Percentiles rank a stretch among this genome's conserved stretches.
phyloP scores from a whole-genome alignment of 1,284 basidiomycete species.

The Cutaneotrichosporon cavernicola region DNA sequence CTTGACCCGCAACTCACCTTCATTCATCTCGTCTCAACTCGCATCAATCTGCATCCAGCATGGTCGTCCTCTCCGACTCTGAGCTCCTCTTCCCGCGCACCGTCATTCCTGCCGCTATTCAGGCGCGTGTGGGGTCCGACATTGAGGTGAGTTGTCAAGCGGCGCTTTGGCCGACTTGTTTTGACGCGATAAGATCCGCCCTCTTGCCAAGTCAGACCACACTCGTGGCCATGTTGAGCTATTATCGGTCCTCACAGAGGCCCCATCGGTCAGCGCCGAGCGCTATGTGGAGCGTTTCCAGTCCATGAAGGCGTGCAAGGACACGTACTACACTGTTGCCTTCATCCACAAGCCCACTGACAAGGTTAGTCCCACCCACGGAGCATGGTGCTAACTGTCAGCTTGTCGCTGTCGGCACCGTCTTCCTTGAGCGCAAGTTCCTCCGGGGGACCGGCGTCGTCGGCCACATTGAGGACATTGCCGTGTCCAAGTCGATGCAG shows the following conservation, averaged over 20 bases:
- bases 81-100: constrained; percentile 41
- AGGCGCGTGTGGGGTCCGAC: constrained; percentile 33
- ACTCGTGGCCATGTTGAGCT: constrained; percentile 76
- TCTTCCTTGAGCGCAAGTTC: constrained; percentile 94
- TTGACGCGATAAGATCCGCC: constrained; percentile 64
- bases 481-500: constrained; percentile 81
- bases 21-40: not conserved
- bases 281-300: constrained; percentile 70
- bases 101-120: constrained; percentile 33
- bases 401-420: constrained; percentile 79
- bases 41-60: not conserved
- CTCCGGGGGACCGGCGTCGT: constrained; percentile 73
- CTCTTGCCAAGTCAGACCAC: constrained; percentile 85
- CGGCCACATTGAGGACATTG: constrained; percentile 97
- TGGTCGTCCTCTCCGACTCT: constrained; percentile 13
- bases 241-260: constrained; percentile 75
- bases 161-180: not conserved
- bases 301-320: constrained; percentile 50
- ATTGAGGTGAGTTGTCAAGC: constrained; percentile 29
- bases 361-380: constrained; percentile 40
- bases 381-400: constrained; percentile 13
- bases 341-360: constrained; percentile 74
- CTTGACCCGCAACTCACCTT: not conserved
- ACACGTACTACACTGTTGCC: constrained; percentile 81
- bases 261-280: constrained; percentile 67